phyloP scores from a whole-genome alignment of 2,329 filamentous ascomycete species.

The Penicillium sp. region DNA sequence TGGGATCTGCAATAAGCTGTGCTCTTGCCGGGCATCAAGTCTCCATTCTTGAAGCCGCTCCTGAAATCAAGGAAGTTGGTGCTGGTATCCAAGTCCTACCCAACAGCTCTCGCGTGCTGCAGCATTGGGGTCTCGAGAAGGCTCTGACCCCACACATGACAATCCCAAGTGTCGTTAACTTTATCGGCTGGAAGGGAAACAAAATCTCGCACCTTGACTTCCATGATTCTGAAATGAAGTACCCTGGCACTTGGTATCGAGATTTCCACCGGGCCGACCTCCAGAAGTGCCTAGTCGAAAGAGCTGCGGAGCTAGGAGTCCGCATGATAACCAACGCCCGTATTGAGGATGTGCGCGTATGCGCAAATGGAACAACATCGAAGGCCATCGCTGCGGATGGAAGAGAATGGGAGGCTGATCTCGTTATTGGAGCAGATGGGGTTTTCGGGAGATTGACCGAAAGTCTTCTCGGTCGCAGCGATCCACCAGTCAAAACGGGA shows the following conservation, averaged over 20 bases:
- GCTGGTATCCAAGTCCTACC: slow-evolving; percentile 35
- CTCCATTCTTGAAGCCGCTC: slow-evolving; percentile 28
- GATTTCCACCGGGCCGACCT: slow-evolving; percentile 61
- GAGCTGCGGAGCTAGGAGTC: slow-evolving; percentile 55
- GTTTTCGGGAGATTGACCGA: slow-evolving; percentile 45
- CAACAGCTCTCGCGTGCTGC: slow-evolving; percentile 44
- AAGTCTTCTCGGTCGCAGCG: slow-evolving; percentile 48
- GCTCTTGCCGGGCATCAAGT: slow-evolving; percentile 31
- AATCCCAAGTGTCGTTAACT: slow-evolving; percentile 51
- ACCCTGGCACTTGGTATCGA: slow-evolving; percentile 51
- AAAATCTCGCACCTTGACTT: slow-evolving; percentile 55
- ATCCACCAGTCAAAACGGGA: slow-evolving; percentile 57
- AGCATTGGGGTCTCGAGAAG: slow-evolving; percentile 49
- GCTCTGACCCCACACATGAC: slow-evolving; percentile 47
- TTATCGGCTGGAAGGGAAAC: slow-evolving; percentile 59
- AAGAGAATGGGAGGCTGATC: slow-evolving; percentile 26
- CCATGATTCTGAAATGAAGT: slow-evolving; percentile 41
- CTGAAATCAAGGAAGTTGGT: slow-evolving; percentile 33
- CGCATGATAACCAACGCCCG: slow-evolving; percentile 50
- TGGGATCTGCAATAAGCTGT: slow-evolving; percentile 32
- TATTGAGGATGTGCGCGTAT: slow-evolving; percentile 47
- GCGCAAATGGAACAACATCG: slow-evolving; percentile 35
- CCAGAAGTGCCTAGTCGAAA: slow-evolving; percentile 52
- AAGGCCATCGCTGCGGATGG: slow-evolving; percentile 41
- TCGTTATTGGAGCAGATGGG: slow-evolving; percentile 33